Evolutionary conservation across 2,329 filamentous ascomycete species (phyloP), one percentile per base, ranked within the genome.

Genomic region (Aspergillus japonicus): DNA sequence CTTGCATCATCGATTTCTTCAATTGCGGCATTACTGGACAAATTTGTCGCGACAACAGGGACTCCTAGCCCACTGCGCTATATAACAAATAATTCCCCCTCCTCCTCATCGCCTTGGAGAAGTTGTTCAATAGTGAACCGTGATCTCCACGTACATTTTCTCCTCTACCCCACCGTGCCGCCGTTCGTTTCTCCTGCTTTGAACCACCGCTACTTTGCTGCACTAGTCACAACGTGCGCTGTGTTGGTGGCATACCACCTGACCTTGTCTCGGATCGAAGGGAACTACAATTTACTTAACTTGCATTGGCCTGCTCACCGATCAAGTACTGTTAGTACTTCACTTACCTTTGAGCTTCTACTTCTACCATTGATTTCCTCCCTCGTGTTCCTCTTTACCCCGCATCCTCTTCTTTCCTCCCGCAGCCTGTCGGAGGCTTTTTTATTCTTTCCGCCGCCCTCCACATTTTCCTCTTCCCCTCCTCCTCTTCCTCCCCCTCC

Each of bases 11-110:
- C 59, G 11, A 57, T 58, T 59, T 62, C 56, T 47, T 53, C 57
- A 47, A 68, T 68, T 65, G 66, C 66, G 64, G 64, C 62, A 66
- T 66, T 62, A 42, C 58, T 51, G 44, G 59, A 56, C 57, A 58
- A 62, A 61, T 47, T 24, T 19, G 53, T 58, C 48, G 35, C 56
- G 33, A 35, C 54, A 47, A 47, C 26, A 35, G 33, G 26, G 8
- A 35, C 49, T 56, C 29, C 47, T 47, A 58, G 51, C n/a, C 21
- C 24, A 35, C 48, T 24, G 47, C 48, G 42, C 42, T 56, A 56
- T 54, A 59, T 58, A 52, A 55, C 55, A 26, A 31, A 33, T 33
- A 51, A 23, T 24, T 54, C 10, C 51, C 23, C 16, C 39, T 19
- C 16, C 39, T 19, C n/a, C 39, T 16, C 16, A 8, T 44, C 39